Conservation (phyloP, 306 rosid species). For the Vicia sativa region DNA sequence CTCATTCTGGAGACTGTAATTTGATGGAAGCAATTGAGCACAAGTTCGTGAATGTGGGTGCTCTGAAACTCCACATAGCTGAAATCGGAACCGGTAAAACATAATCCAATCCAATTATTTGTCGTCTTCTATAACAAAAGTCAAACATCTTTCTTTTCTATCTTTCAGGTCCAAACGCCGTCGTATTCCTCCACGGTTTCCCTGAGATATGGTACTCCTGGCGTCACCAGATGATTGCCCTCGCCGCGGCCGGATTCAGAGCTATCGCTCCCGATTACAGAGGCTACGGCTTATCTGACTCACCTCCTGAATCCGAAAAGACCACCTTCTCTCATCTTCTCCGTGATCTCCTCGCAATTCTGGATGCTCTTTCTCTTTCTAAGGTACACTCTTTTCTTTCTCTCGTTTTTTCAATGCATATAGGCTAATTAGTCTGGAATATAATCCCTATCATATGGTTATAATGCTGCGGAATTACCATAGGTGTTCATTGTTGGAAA, state of each 20-base stretch:
- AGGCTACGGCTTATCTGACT: conserved; percentile 79
- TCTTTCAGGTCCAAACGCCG: conserved; percentile 59
- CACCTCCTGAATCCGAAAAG: conserved; percentile 50
- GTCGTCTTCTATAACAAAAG: neutral
- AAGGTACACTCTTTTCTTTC: neutral
- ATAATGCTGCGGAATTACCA: neutral
- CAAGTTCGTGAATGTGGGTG: conserved; percentile 54
- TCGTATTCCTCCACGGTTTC: conserved; percentile 76
- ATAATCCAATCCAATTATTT: neutral
- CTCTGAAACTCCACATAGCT: conserved; percentile 66
- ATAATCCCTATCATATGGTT: neutral
- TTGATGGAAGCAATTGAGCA: conserved; percentile 57
- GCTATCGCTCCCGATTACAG: conserved; percentile 73
- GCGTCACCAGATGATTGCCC: conserved; percentile 84
- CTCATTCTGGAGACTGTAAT: no score
- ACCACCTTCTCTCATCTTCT: conserved; percentile 42
- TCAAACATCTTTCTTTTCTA: neutral
- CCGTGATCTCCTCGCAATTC: conserved; percentile 58
- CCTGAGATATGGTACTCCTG: conserved; percentile 96
- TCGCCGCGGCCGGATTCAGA: conserved; percentile 65
- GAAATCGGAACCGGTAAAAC: conserved; percentile 63
- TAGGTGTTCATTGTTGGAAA: conserved; percentile 73
- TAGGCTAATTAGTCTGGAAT: no score
- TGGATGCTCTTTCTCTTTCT: neutral
- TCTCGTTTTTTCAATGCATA: neutral